phyloP scores from a whole-genome alignment of 441 rosid genomes.

The Dalechampia spathulata region DNA sequence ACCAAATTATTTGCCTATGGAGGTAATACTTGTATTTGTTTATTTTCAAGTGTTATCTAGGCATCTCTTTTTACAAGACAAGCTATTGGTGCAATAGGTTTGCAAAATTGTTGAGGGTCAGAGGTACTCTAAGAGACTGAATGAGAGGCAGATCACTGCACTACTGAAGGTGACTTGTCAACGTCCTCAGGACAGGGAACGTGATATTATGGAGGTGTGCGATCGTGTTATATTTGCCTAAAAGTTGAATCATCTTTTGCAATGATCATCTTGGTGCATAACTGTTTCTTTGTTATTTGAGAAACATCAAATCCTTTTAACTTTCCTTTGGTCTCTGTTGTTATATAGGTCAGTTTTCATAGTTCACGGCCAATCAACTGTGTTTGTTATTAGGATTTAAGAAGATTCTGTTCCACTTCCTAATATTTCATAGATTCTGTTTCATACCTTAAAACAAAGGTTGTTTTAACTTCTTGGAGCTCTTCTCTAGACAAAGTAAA shows the following conservation, averaged over 20 bases:
- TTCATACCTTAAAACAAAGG: no score
- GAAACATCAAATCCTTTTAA: no score
- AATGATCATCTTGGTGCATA: no score
- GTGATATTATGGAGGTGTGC: conserved; percentile 63
- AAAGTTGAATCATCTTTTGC: not conserved
- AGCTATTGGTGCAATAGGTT: conserved; percentile 36
- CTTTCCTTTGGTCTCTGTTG: no score
- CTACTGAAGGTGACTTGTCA: conserved; percentile 88
- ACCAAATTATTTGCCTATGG: conserved; percentile 95
- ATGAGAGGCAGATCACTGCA: conserved; percentile 85
- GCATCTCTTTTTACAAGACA: conserved; percentile 7
- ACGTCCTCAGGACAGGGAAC: conserved; percentile 72
- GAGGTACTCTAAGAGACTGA: conserved; percentile 80
- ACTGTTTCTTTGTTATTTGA: no score
- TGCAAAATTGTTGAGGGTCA: conserved; percentile 96
- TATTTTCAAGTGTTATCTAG: not conserved
- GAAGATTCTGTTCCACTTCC: no score
- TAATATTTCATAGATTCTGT: no score
- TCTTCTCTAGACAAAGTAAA: no score
- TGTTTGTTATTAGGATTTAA: no score
- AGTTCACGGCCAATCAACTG: no score
- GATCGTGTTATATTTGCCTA: not conserved
- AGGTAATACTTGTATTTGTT: conserved; percentile 20
- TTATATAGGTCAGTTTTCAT: no score
- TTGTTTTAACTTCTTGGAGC: no score